Evolutionary conservation across 306 rosid genomes (phyloP).

Genomic region (Spatholobus suberectus): DNA sequence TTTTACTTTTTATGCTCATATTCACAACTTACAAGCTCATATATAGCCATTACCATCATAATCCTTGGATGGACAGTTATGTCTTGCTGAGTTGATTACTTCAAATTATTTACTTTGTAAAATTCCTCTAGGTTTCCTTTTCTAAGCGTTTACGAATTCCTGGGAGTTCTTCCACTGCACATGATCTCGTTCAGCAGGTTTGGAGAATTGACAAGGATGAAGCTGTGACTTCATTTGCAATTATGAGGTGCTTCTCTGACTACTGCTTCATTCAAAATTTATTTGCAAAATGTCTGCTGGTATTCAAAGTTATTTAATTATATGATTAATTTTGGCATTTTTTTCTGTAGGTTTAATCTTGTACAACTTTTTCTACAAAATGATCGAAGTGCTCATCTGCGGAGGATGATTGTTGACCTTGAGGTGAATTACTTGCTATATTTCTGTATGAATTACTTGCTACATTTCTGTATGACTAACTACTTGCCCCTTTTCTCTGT

Average conservation of each 20-base stretch:
- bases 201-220: constrained; percentile 94
- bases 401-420: constrained; percentile 89
- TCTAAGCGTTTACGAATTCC: constrained; percentile 82
- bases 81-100: constrained; percentile 22
- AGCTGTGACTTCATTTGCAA: constrained; percentile 73
- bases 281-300: not conserved
- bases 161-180: constrained; percentile 63
- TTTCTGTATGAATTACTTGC: constrained; percentile 11
- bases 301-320: constrained; percentile 22
- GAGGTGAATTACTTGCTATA: constrained; percentile 56
- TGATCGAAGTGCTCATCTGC: constrained; percentile 66
- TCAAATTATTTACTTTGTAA: constrained; percentile 21
- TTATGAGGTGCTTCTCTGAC: constrained; percentile 72
- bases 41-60: not conserved
- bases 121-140: constrained; percentile 72
- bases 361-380: constrained; percentile 78
- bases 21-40: not conserved
- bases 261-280: constrained; percentile 16
- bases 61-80: constrained; percentile 29
- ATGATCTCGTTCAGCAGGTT: constrained; percentile 70
- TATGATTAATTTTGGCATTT: constrained; percentile 45
- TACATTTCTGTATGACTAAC: not conserved
- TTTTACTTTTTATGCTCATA: constrained; percentile 4
- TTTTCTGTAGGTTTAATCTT: constrained; percentile 77
- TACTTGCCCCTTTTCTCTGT: constrained; percentile 35